Conservation (phyloP, 2,329 filamentous ascomycete species). For the Epichloe sibirici region DNA sequence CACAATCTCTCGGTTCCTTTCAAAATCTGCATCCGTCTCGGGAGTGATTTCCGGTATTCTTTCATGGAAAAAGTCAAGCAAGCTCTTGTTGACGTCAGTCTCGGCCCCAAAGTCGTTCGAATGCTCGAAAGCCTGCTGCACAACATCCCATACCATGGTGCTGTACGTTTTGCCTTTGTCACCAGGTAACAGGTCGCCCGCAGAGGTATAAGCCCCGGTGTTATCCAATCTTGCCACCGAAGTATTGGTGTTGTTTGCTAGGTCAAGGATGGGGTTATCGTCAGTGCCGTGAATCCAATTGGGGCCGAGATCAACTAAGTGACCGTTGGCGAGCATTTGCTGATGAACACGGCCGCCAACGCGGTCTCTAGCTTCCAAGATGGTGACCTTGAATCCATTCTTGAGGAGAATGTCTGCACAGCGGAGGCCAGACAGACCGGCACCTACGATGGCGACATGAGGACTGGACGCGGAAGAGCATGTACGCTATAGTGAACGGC, state of each 20-base stretch:
- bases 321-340: conserved; percentile 33
- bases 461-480: conserved; percentile 21
- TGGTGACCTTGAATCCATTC: conserved; percentile 53
- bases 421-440: conserved; percentile 57
- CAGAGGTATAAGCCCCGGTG: conserved; percentile 43
- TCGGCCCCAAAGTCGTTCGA: conserved; percentile 44
- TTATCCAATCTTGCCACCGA: conserved; percentile 34
- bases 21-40: conserved; percentile 27
- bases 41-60: conserved; percentile 34
- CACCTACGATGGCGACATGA: conserved; percentile 56
- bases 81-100: conserved; percentile 34
- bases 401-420: conserved; percentile 56
- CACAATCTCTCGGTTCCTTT: conserved; percentile 29
- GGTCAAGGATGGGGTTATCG: conserved; percentile 56
- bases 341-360: conserved; percentile 54
- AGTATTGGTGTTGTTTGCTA: conserved; percentile 50
- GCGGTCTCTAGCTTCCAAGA: conserved; percentile 56
- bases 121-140: conserved; percentile 54
- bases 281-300: conserved; percentile 71
- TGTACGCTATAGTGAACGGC: conserved; percentile 9
- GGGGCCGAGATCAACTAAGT: conserved; percentile 49
- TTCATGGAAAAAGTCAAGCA: conserved; percentile 41
- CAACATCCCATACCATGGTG: conserved; percentile 52
- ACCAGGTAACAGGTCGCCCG: conserved; percentile 37
- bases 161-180: conserved; percentile 35